Base-by-base conservation (phyloP, 1,139 yeast genomes). In the Yamadazyma conglobata region DNA sequence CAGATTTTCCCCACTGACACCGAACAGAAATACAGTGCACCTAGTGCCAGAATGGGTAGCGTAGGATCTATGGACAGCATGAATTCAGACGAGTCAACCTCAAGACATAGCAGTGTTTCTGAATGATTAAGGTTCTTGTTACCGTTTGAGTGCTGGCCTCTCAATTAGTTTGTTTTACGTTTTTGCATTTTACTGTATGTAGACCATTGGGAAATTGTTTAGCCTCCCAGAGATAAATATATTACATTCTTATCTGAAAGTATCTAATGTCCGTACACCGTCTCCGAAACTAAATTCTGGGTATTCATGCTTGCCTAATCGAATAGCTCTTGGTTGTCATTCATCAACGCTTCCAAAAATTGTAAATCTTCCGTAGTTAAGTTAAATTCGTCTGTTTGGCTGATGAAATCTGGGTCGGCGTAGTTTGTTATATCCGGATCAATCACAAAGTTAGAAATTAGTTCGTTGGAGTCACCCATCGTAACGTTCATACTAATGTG, bases 41-140 rank as follows among this genome's bases (percentile, higher is more conserved):
- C n/a, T n/a, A 45, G 40, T 22, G 47, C 47, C 6, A 43, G 58
- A 34, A 47, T 39, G 50, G 44, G 39, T 8, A 52, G 58, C 38
- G 41, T 50, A n/a, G 28, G 38, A 9, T 50, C 57, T 1, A 36
- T 40, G 37, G 34, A 28, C 8, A 35, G 45, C 4, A 42, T 31
- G 4, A 35, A 33, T 6, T 25, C 27, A 15, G 19, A 17, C 5
- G 40, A 31, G 15, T 32, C 42, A 4, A 37, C 44, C 16, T 39
- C 52, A 3, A 38, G 43, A 26, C 28, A 36, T 22, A 30, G 31
- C 16, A 38, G 35, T 30, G 34, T 40, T 27, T 26, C 33, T 19
- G 42, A 33, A 43, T 15, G 42, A n/a, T n/a, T n/a, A n/a, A n/a
- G n/a, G n/a, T n/a, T n/a, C n/a, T n/a, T n/a, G n/a, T n/a, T n/a